A percentile compares a stretch with the other conserved stretches of the same genome.
phyloP scores from a whole-genome alignment of 768 basidiomycete genomes.

The Suillus bovinus region DNA sequence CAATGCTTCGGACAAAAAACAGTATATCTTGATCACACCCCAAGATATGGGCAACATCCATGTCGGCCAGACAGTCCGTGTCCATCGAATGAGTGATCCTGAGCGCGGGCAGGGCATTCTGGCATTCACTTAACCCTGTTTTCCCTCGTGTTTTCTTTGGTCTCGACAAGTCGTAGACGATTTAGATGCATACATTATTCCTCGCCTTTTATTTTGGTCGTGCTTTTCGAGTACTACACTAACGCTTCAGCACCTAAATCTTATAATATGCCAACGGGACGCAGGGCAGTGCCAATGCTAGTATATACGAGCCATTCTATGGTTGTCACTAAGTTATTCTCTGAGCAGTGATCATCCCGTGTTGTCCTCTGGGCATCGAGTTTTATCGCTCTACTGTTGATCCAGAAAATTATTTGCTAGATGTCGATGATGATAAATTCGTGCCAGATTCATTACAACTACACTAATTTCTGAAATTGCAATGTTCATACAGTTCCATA shows the following conservation, averaged over 20 bases:
- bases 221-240: not conserved
- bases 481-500: not conserved
- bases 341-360: not conserved
- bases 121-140: constrained; percentile 29
- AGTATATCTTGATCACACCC: constrained; percentile 96
- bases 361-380: not conserved
- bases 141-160: not conserved
- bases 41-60: constrained; percentile 81
- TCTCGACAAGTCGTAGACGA: not conserved
- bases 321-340: not conserved
- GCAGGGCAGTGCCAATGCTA: not conserved
- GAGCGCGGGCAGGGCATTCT: constrained; percentile 62
- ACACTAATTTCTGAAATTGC: not conserved
- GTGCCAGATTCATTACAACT: not conserved
- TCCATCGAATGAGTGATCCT: constrained; percentile 78
- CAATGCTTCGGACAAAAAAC: constrained; percentile 82
- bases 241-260: not conserved
- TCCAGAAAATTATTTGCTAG: not conserved
- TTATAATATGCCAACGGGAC: not conserved
- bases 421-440: not conserved
- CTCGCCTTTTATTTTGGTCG: not conserved
- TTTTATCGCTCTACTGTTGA: not conserved
- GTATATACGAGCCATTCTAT: not conserved
- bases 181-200: constrained; percentile 2
- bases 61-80: constrained; percentile 67